Percentiles rank a stretch among this genome's conserved stretches.
phyloP scores from a whole-genome alignment of 2,329 filamentous ascomycete genomes.

The Colletotrichum limetticola region DNA sequence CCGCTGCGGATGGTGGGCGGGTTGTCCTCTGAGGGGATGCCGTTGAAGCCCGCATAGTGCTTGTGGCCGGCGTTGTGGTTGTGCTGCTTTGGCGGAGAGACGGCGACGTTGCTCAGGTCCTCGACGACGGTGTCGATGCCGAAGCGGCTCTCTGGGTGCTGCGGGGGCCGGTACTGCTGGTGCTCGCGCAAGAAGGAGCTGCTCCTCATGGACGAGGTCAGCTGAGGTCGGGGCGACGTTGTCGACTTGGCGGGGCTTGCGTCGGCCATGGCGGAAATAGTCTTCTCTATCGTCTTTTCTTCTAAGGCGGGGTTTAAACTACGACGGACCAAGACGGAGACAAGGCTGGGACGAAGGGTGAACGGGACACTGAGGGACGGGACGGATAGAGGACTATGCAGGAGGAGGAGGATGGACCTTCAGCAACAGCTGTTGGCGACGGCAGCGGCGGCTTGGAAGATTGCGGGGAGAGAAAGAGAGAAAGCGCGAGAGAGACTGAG shows the following conservation, averaged over 20 bases:
- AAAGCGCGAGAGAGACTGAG: background rate
- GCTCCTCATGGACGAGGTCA: slow-evolving; percentile 64
- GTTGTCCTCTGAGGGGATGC: slow-evolving; percentile 68
- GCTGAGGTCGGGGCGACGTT: slow-evolving; percentile 56
- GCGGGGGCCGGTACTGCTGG: slow-evolving; percentile 70
- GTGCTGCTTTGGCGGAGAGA: slow-evolving; percentile 45
- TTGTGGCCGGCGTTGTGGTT: slow-evolving; percentile 39
- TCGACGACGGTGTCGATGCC: slow-evolving; percentile 75
- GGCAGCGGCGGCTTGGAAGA: background rate
- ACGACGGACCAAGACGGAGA: background rate
- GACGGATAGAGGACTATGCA: background rate
- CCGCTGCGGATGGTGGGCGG: slow-evolving; percentile 72
- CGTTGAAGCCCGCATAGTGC: slow-evolving; percentile 63
- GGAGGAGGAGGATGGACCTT: background rate
- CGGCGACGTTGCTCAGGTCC: slow-evolving; percentile 54
- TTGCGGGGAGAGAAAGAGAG: background rate
- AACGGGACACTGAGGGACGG: background rate
- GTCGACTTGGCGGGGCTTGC: slow-evolving; percentile 42
- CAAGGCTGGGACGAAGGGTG: background rate
- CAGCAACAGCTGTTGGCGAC: slow-evolving; percentile 13
- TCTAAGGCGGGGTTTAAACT: slow-evolving; percentile 7
- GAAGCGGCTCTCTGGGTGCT: slow-evolving; percentile 64
- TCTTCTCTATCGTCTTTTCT: background rate
- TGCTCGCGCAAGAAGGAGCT: slow-evolving; percentile 72
- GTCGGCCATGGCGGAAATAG: slow-evolving; percentile 44